Evolutionary conservation across 176 grass and related monocot species (phyloP), one percentile per base, ranked within the genome.

Genomic region (Triticum turgidum): DNA sequence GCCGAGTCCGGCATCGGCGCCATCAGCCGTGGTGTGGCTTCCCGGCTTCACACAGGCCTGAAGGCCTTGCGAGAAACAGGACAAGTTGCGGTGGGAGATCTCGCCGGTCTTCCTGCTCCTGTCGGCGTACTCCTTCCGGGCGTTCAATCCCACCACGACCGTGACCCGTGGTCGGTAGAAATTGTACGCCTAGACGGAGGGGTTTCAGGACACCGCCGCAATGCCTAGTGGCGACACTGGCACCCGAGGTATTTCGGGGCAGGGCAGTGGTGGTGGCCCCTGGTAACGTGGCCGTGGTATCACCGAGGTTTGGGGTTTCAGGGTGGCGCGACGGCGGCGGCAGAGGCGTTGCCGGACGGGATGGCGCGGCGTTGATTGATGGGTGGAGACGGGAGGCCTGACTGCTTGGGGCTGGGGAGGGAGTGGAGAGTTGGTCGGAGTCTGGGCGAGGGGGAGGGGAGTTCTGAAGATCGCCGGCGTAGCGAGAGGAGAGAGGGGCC

Each of bases 1-100:
- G 87, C 84, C 20, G 90, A 84, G 58, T 90, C 90, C 17, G 79
- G 82, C 56, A 85, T 69, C 21, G 73, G 90, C 61, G 20, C 78
- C 58, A 80, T 79, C 15, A 25, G 61, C n/a, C 9, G 12, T 62
- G 21, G 80, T 71, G 21, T 91, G 64, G 27, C 42, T 86, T n/a
- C 70, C 79, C 13, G 68, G 86, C 75, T 91, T 94, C 17, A 81
- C 69, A 1, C 30, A 70, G 27, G 82, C 83, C 59, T 63, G 39
- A 86, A 95, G 51, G 15, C 51, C 15, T 54, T 17, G 51, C 15
- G 51, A 17, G 51, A 54, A 54, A 54, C 51, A 18, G 15, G 15
- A 54, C 5, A 54, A 17, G 1, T 54, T 54, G 51, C 51, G 15
- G 15, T 54, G 2, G 15, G 15, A 18, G 51, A 52, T 52, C 49